Percentiles rank a stretch among this genome's conserved stretches.
phyloP scores from a whole-genome alignment of 805 yeast genomes.

The Blastobotrys terrestris region DNA sequence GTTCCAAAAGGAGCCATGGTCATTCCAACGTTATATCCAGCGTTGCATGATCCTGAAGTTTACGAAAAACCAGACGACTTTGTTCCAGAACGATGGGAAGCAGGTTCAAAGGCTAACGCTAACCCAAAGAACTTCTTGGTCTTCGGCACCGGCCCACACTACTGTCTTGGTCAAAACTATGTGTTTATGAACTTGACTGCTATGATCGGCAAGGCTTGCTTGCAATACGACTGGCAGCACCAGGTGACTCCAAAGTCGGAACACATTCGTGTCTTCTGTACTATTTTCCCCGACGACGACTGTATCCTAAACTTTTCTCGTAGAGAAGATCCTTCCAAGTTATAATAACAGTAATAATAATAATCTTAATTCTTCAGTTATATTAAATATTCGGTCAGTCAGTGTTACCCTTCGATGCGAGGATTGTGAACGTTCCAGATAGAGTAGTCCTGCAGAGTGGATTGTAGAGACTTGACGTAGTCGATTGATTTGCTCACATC shows the following conservation, averaged over 20 bases:
- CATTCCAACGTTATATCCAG: constrained; percentile 91
- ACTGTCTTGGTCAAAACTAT: constrained; percentile 90
- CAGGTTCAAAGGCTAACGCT: constrained; percentile 65
- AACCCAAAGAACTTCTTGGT: constrained; percentile 91
- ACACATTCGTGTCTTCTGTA: constrained; percentile 92
- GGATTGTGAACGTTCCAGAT: background rate
- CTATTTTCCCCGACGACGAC: constrained; percentile 97
- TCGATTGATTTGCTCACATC: constrained; percentile 7
- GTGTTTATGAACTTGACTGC: constrained; percentile 87
- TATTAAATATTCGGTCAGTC: too few species aligned
- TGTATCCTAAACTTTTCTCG: constrained; percentile 61
- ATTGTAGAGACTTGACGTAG: background rate
- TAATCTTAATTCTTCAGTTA: background rate
- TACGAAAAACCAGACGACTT: constrained; percentile 92
- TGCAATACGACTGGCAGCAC: constrained; percentile 77
- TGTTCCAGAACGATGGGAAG: constrained; percentile 91
- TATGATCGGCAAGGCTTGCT: constrained; percentile 82
- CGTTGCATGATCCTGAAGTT: constrained; percentile 95
- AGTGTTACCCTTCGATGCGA: background rate
- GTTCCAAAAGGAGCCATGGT: constrained; percentile 98
- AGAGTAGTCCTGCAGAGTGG: background rate
- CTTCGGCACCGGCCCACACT: constrained; percentile 96
- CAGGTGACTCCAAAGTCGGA: constrained; percentile 79
- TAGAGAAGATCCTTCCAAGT: constrained; percentile 5
- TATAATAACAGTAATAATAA: constrained; percentile 2